Base-by-base conservation (phyloP, 2,329 filamentous ascomycete species). In the Claviceps citrina region DNA sequence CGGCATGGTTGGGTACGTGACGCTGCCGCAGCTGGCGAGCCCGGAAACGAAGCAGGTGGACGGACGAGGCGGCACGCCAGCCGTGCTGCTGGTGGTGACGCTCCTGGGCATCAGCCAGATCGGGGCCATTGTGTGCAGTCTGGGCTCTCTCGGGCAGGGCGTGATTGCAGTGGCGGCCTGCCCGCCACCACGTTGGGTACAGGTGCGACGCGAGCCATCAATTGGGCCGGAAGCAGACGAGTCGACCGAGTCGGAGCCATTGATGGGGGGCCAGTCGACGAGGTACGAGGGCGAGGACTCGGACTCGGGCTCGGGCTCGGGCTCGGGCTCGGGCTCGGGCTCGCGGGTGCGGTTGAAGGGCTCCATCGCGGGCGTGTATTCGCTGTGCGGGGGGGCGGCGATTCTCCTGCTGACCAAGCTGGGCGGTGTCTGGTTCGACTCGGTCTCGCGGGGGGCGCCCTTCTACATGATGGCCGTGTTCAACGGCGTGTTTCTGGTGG, bases 391-490 rank as follows among this genome's bases (percentile, higher is more conserved):
- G 9, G 91, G 89, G 12, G 81, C 78, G 1, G 91, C 87, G 0
- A 98, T 98, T 39, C 59, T 98, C 40, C 61, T 96, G 5, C 70
- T 98, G 13, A 96, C 91, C 0, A 98, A 98, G 61, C 59, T 91
- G 4, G 91, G 91, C 10, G 91, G 91, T 0, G 74, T 76, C 28
- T 61, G 95, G 36, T 98, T 96, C 53, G 91, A 98, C 57, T 68
- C 60, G 16, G 64, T 78, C 39, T 79, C 78, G 1, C 70, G 70
- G 2, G 82, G 83, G 0, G 82, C 84, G 9, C 91, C 91, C 1
- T 96, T 98, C 57, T 94, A 86, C 56, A 80, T 96, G 69, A 89
- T 98, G 79, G 86, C 87, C 0, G 65, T 66, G 0, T 96, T 96
- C 57, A 96, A 96, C 55, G 82, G 62, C 0, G 47, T 84, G 1